These are phyloP conservation scores for Lumnitzera littorea DNA, from an alignment of 345 rosid genomes.

Conservation along the genomic window DNA sequence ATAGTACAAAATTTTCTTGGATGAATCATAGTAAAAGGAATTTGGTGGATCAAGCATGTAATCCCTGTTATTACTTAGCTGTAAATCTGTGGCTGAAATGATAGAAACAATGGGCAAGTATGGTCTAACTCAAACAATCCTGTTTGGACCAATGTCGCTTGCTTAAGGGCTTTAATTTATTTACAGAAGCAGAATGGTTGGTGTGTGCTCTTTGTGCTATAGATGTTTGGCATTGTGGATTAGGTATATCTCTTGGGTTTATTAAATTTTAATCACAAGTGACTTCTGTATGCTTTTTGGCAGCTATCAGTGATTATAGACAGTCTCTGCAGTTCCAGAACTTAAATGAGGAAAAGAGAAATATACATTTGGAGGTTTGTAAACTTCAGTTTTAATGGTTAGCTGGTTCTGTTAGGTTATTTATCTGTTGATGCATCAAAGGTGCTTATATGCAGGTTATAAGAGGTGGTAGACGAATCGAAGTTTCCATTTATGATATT, in stretches of 20 bases:
- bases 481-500: constrained; percentile 86
- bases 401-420: neutral
- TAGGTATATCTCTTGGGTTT: neutral
- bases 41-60: too few relatives aligned
- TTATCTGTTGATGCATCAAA: constrained; percentile 5
- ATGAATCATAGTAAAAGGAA: too few relatives aligned
- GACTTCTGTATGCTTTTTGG: constrained; percentile 5
- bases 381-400: neutral
- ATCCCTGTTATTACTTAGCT: too few relatives aligned
- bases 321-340: constrained; percentile 99
- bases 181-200: too few relatives aligned
- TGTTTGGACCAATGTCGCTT: too few relatives aligned
- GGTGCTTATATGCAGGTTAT: constrained; percentile 42
- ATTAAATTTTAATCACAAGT: neutral
- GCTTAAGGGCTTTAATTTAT: too few relatives aligned
- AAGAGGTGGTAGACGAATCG: constrained; percentile 75
- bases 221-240: too few relatives aligned
- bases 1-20: too few relatives aligned
- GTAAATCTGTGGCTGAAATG: too few relatives aligned
- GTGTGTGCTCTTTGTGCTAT: too few relatives aligned
- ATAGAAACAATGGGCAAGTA: too few relatives aligned
- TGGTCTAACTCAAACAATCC: too few relatives aligned
- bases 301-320: constrained; percentile 93
- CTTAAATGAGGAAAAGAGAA: constrained; percentile 89
- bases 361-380: constrained; percentile 81